Percentiles rank a stretch among this genome's conserved stretches.
Evolutionary conservation across 192 early-diverging fungal genomes (phyloP).

Genomic region (Podila minutissima): DNA sequence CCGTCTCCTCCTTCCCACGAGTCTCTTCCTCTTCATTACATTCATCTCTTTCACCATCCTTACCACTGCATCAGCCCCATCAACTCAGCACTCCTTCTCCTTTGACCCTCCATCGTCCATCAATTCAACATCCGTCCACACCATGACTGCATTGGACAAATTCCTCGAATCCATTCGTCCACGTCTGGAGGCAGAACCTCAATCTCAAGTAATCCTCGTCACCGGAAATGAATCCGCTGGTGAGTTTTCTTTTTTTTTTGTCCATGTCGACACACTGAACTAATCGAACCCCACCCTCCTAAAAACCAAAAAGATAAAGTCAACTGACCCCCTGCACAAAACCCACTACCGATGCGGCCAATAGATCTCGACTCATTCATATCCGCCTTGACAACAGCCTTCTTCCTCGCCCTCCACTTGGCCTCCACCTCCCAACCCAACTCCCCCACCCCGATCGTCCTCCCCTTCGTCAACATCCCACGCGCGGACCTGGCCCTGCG

Average conservation of each 20-base stretch:
- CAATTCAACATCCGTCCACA: not conserved
- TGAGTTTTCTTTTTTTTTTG: slow-evolving; percentile 17
- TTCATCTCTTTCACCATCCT: not conserved
- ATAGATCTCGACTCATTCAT: slow-evolving; percentile 81
- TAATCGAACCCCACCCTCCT: not conserved
- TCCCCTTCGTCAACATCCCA: slow-evolving; percentile 72
- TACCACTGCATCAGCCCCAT: not conserved
- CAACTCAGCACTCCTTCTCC: too few relatives aligned
- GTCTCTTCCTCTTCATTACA: not conserved
- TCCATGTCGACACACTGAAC: not conserved
- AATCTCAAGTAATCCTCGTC: slow-evolving; percentile 55
- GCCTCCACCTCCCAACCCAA: not conserved
- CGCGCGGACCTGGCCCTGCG: slow-evolving; percentile 68
- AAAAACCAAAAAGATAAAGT: not conserved
- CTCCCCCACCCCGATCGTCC: slow-evolving; percentile 14
- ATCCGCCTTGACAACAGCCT: slow-evolving; percentile 62
- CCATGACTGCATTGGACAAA: slow-evolving; percentile 15
- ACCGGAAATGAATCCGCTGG: slow-evolving; percentile 83
- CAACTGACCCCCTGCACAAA: not conserved
- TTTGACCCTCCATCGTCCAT: not conserved
- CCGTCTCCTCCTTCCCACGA: not conserved
- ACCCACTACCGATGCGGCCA: not conserved
- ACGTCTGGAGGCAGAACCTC: slow-evolving; percentile 21
- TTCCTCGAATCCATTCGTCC: slow-evolving; percentile 24
- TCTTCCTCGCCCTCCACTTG: slow-evolving; percentile 50